Percentiles rank a stretch among this genome's conserved stretches.
phyloP scores from a whole-genome alignment of 148 eudicot genomes.

The Drosera capensis region DNA sequence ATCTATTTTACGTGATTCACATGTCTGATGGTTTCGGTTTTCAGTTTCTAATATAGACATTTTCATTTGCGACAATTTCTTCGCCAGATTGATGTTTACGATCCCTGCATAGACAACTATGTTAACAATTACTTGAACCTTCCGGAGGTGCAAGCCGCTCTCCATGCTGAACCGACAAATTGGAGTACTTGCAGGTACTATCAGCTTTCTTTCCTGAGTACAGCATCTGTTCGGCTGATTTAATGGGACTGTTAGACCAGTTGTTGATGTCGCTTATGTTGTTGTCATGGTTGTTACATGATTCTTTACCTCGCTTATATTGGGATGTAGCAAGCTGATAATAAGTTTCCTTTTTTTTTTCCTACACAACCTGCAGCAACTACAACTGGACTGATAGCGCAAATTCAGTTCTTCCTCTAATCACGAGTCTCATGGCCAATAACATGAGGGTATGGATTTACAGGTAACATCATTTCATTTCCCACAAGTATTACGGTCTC shows the following conservation, averaged over 20 bases:
- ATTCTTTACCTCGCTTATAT: too few relatives aligned
- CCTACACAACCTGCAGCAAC: neutral
- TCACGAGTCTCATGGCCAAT: constrained; percentile 1
- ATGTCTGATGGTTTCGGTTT: too few relatives aligned
- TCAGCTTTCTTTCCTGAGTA: too few relatives aligned
- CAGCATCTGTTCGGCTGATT: too few relatives aligned
- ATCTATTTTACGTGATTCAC: too few relatives aligned
- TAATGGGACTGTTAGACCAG: too few relatives aligned
- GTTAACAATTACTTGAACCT: constrained; percentile 2
- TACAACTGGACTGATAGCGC: constrained; percentile 3
- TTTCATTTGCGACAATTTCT: neutral
- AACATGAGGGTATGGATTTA: constrained; percentile 1
- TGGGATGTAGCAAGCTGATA: too few relatives aligned
- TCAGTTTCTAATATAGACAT: too few relatives aligned
- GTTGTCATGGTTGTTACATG: too few relatives aligned
- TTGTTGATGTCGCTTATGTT: too few relatives aligned
- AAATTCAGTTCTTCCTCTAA: neutral
- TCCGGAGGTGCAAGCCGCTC: constrained; percentile 2
- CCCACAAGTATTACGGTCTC: neutral
- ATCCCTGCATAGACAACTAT: constrained; percentile 5
- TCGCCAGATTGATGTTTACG: neutral
- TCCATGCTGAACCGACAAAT: constrained; percentile 1
- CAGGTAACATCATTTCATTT: neutral
- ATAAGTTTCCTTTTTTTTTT: too few relatives aligned
- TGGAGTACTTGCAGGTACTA: constrained; percentile 5